Percentiles rank a stretch among this genome's conserved stretches.
phyloP scores from a whole-genome alignment of 768 basidiomycete species.

The Dioszegia hungarica region DNA sequence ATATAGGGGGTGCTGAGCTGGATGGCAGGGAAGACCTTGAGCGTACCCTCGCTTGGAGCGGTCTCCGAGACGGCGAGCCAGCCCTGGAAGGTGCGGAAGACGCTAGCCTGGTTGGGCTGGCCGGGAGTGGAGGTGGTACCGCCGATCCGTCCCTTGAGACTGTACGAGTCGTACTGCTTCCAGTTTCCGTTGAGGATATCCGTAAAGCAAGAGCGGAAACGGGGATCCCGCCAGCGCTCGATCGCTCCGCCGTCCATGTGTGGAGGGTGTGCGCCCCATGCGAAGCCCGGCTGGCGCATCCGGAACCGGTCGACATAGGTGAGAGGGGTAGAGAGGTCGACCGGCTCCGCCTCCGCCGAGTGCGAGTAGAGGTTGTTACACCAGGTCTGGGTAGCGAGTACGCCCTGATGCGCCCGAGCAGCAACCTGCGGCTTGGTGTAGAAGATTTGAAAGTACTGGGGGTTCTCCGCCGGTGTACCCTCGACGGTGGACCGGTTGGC shows the following conservation, averaged over 20 bases:
- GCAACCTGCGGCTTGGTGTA: constrained; percentile 46
- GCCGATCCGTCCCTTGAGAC: constrained; percentile 24
- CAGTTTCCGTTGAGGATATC: constrained; percentile 31
- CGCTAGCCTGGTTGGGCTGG: constrained; percentile 21
- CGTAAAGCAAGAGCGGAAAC: constrained; percentile 55
- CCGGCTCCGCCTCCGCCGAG: constrained; percentile 50
- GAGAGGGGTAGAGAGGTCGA: constrained; percentile 10
- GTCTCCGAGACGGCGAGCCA: constrained; percentile 68
- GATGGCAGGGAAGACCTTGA: constrained; percentile 62
- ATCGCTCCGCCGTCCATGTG: constrained; percentile 35
- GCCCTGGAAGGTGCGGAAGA: constrained; percentile 62
- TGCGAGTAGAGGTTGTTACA: constrained; percentile 60
- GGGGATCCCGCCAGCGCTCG: constrained; percentile 23
- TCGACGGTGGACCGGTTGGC: constrained; percentile 57
- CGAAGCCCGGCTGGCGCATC: constrained; percentile 11
- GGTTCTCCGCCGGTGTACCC: constrained; percentile 55
- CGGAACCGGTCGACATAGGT: constrained; percentile 51
- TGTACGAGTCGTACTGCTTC: constrained; percentile 27
- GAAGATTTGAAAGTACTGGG: constrained; percentile 72
- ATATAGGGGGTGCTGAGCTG: constrained; percentile 65
- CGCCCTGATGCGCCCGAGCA: constrained; percentile 50
- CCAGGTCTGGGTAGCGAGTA: constrained; percentile 57
- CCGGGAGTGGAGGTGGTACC: constrained; percentile 18
- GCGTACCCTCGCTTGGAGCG: constrained; percentile 60
- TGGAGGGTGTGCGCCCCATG: constrained; percentile 35